Evolutionary conservation across 2,329 filamentous ascomycete genomes (phyloP).

Genomic region (Colletotrichum plurivorum): DNA sequence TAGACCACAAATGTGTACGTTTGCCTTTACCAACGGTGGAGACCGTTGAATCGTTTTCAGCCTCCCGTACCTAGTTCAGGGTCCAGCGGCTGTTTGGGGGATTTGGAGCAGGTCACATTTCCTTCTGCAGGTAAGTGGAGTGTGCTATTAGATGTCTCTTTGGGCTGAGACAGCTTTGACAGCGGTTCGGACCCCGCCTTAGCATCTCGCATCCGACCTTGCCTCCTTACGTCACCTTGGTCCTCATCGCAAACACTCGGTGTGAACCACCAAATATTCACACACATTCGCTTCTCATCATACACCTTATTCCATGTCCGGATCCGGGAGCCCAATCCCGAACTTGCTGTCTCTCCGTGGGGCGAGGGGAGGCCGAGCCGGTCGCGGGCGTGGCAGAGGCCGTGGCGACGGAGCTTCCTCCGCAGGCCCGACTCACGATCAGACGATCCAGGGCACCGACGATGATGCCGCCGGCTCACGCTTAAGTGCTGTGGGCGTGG

Average conservation of each 20-base stretch:
- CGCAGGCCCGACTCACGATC: constrained; percentile 70
- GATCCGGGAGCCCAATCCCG: constrained; percentile 80
- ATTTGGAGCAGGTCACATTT: no score
- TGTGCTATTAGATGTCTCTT: no score
- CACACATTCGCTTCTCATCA: background rate
- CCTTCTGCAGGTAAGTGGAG: no score
- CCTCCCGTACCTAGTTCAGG: background rate
- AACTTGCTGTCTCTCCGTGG: constrained; percentile 77
- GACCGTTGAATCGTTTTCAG: constrained; percentile 4
- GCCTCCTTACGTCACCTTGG: constrained; percentile 6
- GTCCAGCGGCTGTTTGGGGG: background rate
- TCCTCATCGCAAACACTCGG: background rate
- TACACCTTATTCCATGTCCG: constrained; percentile 69
- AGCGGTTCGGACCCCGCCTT: constrained; percentile 13
- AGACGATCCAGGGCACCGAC: constrained; percentile 89
- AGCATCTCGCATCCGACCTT: constrained; percentile 25
- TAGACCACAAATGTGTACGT: background rate
- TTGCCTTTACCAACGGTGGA: background rate
- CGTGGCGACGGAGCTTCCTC: constrained; percentile 43
- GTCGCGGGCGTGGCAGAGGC: constrained; percentile 52
- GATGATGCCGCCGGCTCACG: constrained; percentile 91
- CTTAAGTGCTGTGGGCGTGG: constrained; percentile 87
- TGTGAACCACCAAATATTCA: no score
- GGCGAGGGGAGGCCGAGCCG: constrained; percentile 57
- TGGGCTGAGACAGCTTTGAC: background rate